A percentile compares a stretch with the other conserved stretches of the same genome.
Evolutionary conservation across 345 rosid species (phyloP).

Genomic region (Eutrema heterophyllum): DNA sequence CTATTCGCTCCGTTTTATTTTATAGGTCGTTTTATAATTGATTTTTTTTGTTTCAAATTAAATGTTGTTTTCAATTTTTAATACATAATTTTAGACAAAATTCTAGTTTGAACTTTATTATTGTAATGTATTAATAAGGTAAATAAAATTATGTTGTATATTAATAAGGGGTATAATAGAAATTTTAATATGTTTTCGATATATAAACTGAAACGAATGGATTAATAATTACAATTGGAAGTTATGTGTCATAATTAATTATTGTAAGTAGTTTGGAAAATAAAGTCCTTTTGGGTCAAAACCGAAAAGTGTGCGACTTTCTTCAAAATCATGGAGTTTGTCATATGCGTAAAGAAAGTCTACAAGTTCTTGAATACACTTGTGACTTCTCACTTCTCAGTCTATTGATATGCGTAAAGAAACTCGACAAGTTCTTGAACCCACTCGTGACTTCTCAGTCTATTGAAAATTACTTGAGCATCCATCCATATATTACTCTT

Average conservation of each 20-base stretch:
- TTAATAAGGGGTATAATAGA: no score
- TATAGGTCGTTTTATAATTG: no score
- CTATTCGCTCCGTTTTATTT: no score
- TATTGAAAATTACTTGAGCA: not conserved
- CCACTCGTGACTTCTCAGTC: slow-evolving; percentile 14
- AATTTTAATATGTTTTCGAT: no score
- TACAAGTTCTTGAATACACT: slow-evolving; percentile 4
- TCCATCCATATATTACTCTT: not conserved
- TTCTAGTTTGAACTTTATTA: no score
- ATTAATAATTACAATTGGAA: not conserved
- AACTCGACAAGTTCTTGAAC: slow-evolving; percentile 14
- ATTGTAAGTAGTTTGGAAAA: not conserved
- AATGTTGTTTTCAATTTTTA: no score
- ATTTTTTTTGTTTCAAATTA: no score
- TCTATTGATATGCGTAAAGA: not conserved
- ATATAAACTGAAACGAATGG: no score
- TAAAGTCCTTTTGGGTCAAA: slow-evolving; percentile 16
- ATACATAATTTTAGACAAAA: no score
- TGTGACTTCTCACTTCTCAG: not conserved
- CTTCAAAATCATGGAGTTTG: not conserved
- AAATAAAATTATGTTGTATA: no score
- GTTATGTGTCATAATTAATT: not conserved
- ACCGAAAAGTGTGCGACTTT: slow-evolving; percentile 9
- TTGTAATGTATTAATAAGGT: no score
- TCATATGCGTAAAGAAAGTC: not conserved